Evolutionary conservation across 768 basidiomycete species (phyloP).

Genomic region (Termitomyces sp.): DNA sequence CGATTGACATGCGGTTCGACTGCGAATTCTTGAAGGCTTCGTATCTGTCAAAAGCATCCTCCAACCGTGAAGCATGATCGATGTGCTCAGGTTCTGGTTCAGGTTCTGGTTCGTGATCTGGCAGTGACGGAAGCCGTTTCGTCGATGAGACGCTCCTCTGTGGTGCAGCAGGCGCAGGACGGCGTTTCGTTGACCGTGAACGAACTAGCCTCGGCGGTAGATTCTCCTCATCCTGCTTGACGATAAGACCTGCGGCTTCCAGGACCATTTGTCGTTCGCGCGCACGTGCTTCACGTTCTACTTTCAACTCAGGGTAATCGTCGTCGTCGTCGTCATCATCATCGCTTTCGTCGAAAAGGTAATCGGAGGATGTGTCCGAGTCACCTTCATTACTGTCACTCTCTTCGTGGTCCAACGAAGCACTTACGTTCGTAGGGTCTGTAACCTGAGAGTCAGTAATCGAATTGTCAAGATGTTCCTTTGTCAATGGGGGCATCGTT

Average conservation of each 20-base stretch:
- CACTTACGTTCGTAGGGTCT: not conserved
- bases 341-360: conserved; percentile 33
- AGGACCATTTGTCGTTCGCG: conserved; percentile 77
- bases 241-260: conserved; percentile 84
- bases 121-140: conserved; percentile 49
- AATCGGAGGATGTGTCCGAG: conserved; percentile 23
- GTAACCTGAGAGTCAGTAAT: not conserved
- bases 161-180: conserved; percentile 52
- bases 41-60: conserved; percentile 90
- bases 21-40: conserved; percentile 71
- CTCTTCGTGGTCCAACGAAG: conserved; percentile 9
- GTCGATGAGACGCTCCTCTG: conserved; percentile 21
- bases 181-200: conserved; percentile 26
- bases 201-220: conserved; percentile 39
- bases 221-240: conserved; percentile 53
- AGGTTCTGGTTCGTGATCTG: conserved; percentile 11
- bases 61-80: conserved; percentile 45
- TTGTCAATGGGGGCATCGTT: not conserved
- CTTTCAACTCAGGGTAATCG: conserved; percentile 37
- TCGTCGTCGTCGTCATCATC: conserved; percentile 26
- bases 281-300: conserved; percentile 59
- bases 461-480: conserved; percentile 3
- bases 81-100: conserved; percentile 21
- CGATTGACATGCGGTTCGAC: conserved; percentile 50
- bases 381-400: conserved; percentile 29